phyloP scores from a whole-genome alignment of 2,329 filamentous ascomycete genomes.

The Fusarium graminum region DNA sequence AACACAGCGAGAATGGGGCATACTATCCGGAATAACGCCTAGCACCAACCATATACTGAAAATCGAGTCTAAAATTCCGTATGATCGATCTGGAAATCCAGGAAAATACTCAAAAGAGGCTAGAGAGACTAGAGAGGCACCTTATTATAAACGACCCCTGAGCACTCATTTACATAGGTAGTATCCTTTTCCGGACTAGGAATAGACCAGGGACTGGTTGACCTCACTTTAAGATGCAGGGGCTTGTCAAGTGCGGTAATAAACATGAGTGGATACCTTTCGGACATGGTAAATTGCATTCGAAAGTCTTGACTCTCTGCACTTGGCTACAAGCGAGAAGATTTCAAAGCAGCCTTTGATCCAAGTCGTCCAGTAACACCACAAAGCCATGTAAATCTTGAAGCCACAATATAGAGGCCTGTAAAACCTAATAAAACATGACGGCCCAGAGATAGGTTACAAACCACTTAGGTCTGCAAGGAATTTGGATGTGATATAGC shows the following conservation, averaged over 20 bases:
- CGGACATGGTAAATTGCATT: constrained; percentile 46
- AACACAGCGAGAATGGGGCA: constrained; percentile 11
- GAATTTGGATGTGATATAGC: constrained; percentile 15
- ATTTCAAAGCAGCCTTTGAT: background rate
- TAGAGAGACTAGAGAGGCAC: constrained; percentile 3
- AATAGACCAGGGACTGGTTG: constrained; percentile 27
- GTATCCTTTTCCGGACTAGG: constrained; percentile 31
- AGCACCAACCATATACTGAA: background rate
- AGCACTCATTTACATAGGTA: constrained; percentile 3
- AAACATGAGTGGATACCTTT: constrained; percentile 40
- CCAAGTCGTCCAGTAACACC: constrained; percentile 8
- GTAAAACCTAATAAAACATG: background rate
- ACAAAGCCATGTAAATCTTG: constrained; percentile 29
- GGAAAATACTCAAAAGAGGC: background rate
- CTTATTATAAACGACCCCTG: constrained; percentile 28
- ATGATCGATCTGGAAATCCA: background rate
- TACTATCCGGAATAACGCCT: constrained; percentile 20
- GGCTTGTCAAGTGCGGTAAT: constrained; percentile 25
- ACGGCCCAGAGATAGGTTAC: background rate
- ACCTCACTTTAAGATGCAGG: constrained; percentile 32
- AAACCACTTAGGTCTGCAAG: constrained; percentile 9
- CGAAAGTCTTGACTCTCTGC: constrained; percentile 23
- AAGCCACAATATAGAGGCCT: constrained; percentile 16
- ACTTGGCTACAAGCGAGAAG: constrained; percentile 1
- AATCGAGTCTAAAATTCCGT: background rate